Percentiles rank a stretch among this genome's conserved stretches.
Conservation (phyloP, 495 filamentous ascomycete genomes). For the Podospora sp. region DNA sequence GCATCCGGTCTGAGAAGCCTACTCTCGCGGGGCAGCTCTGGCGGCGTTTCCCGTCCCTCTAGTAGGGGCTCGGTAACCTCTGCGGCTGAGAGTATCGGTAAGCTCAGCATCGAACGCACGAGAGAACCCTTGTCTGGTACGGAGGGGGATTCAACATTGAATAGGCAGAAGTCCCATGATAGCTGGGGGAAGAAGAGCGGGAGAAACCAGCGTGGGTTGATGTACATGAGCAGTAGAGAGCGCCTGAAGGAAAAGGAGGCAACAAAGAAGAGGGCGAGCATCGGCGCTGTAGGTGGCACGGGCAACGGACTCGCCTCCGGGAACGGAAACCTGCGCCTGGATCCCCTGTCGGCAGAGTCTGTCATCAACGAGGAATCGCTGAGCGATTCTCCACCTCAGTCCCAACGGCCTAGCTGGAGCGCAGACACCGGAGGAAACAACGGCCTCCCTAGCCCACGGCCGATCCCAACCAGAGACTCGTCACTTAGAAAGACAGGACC, state of each 20-base stretch:
- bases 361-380: conserved; percentile 55
- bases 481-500: conserved; percentile 61
- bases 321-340: conserved; percentile 35
- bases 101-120: conserved; percentile 59
- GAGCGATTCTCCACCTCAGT: conserved; percentile 34
- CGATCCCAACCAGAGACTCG: conserved; percentile 69
- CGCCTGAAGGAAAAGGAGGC: conserved; percentile 55
- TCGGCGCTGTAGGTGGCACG: conserved; percentile 40
- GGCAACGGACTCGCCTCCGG: conserved; percentile 29
- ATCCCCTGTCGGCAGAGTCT: conserved; percentile 54
- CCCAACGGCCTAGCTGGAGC: conserved; percentile 21
- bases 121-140: conserved; percentile 39
- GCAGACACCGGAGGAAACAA: conserved; percentile 7
- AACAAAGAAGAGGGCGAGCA: conserved; percentile 52
- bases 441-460: conserved; percentile 35
- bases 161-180: conserved; percentile 51
- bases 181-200: conserved; percentile 57
- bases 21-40: conserved; percentile 47
- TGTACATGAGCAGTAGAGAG: conserved; percentile 65
- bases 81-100: conserved; percentile 60
- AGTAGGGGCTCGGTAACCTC: conserved; percentile 55
- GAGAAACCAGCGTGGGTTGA: conserved; percentile 54
- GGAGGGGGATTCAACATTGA: conserved; percentile 37
- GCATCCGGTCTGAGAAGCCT: conserved; percentile 46
- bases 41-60: conserved; percentile 51